These are phyloP conservation scores for Tagetes erecta DNA, from an alignment of 129 eudicot genomes.

Conservation along the genomic window DNA sequence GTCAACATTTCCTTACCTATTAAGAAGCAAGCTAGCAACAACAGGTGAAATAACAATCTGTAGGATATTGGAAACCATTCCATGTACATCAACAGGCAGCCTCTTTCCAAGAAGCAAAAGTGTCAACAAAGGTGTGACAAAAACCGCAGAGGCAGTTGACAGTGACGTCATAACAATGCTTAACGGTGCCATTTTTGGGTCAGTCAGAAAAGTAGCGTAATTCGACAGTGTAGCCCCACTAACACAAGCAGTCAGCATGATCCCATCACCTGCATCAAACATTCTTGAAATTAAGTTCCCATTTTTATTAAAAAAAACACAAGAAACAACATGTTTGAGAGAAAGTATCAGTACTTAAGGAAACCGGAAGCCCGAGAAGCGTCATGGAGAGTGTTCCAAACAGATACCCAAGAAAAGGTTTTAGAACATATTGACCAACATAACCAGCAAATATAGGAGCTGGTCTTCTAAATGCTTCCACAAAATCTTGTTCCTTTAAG, in stretches of 20 bases:
- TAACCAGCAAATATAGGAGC: conserved; percentile 69
- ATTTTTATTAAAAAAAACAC: neutral
- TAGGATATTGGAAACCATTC: conserved; percentile 76
- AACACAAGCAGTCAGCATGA: conserved; percentile 80
- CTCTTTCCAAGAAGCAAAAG: conserved; percentile 74
- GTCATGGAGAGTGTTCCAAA: conserved; percentile 61
- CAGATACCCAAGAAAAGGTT: conserved; percentile 76
- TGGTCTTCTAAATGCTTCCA: conserved; percentile 81
- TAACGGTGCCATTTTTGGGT: conserved; percentile 80
- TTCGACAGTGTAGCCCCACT: conserved; percentile 94
- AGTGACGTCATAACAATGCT: conserved; percentile 91
- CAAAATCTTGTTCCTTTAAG: conserved; percentile 75
- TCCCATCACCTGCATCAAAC: conserved; percentile 66
- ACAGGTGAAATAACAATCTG: conserved; percentile 84
- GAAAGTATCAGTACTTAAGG: conserved; percentile 47
- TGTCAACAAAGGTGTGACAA: conserved; percentile 72
- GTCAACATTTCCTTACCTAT: conserved; percentile 44
- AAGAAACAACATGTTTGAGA: neutral
- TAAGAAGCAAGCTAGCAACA: conserved; percentile 69
- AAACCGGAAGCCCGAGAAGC: conserved; percentile 54
- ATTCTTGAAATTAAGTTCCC: neutral
- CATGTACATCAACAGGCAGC: conserved; percentile 78
- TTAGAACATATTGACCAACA: conserved; percentile 72
- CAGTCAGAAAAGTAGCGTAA: conserved; percentile 85
- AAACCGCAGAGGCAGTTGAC: conserved; percentile 76